A percentile compares a stretch with the other conserved stretches of the same genome.
phyloP scores from a whole-genome alignment of 169 alveolate genomes.

The Babesia gibsoni region DNA sequence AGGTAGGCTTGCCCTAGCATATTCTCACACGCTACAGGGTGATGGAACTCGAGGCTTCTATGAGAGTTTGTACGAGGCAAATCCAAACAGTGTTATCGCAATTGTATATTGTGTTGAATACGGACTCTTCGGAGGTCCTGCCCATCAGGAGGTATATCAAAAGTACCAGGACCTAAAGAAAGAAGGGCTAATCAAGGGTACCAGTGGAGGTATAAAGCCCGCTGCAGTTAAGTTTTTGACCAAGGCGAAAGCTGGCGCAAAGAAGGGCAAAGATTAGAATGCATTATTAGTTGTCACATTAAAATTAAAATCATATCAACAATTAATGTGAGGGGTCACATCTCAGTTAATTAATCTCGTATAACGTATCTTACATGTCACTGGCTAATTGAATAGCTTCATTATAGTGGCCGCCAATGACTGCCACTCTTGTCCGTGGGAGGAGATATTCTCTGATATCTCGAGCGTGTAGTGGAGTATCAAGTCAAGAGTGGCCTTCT shows the following conservation, averaged over 20 bases:
- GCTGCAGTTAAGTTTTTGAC: slow-evolving; percentile 48
- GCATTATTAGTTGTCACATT: too few relatives aligned
- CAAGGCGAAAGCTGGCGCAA: slow-evolving; percentile 12
- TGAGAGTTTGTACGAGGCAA: slow-evolving; percentile 84
- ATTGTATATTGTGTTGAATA: slow-evolving; percentile 76
- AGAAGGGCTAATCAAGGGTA: slow-evolving; percentile 52
- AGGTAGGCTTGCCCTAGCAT: slow-evolving; percentile 32
- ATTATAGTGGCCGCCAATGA: slow-evolving; percentile 59
- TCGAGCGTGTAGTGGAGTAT: slow-evolving; percentile 62
- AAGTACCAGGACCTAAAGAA: slow-evolving; percentile 43
- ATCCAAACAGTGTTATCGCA: slow-evolving; percentile 86
- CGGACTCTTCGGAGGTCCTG: slow-evolving; percentile 73
- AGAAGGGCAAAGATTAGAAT: too few relatives aligned
- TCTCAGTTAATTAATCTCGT: too few relatives aligned
- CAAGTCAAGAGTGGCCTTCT: slow-evolving; percentile 47
- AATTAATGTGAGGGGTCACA: too few relatives aligned
- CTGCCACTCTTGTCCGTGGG: slow-evolving; percentile 52
- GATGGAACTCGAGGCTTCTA: slow-evolving; percentile 90
- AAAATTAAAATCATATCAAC: too few relatives aligned
- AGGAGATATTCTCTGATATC: slow-evolving; percentile 35
- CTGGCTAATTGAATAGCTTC: slow-evolving; percentile 20
- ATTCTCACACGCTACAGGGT: slow-evolving; percentile 62
- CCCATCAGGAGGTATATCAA: slow-evolving; percentile 51
- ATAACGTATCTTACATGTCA: too few relatives aligned
- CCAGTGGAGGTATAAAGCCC: slow-evolving; percentile 52